These are phyloP conservation scores for Oldenlandia corymbosa DNA, from an alignment of 257 asterid genomes.

Conservation along the genomic window DNA sequence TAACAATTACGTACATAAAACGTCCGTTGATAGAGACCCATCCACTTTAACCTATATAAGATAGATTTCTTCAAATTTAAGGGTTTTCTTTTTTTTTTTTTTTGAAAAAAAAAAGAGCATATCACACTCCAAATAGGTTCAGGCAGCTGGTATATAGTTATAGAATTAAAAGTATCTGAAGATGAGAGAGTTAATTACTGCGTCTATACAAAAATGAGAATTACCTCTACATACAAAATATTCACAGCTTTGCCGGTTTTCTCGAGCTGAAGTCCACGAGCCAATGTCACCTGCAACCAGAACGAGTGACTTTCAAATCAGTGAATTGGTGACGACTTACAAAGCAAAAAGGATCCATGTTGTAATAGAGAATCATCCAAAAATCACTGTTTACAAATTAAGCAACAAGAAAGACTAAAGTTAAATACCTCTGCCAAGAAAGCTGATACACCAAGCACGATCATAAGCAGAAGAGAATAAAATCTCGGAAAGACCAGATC, in stretches of 20 bases:
- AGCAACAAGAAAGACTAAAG: constrained; percentile 2
- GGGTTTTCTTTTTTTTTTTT: too few species aligned
- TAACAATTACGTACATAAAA: too few species aligned
- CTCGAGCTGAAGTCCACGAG: constrained; percentile 45
- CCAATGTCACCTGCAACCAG: constrained; percentile 29
- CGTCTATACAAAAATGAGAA: neutral
- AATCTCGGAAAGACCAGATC: constrained; percentile 30
- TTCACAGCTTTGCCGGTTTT: constrained; percentile 35
- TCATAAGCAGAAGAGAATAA: constrained; percentile 26
- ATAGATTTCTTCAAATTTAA: neutral
- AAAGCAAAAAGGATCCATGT: neutral
- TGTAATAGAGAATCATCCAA: too few species aligned
- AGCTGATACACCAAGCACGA: constrained; percentile 31
- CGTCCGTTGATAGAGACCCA: neutral
- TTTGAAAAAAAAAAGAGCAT: too few species aligned
- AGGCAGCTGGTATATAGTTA: neutral
- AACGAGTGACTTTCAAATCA: neutral
- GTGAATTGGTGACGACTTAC: neutral
- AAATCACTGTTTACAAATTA: neutral
- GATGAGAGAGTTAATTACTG: neutral
- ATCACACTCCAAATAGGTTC: neutral
- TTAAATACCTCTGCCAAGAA: constrained; percentile 37
- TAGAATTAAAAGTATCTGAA: neutral
- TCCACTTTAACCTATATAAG: neutral
- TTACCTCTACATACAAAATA: constrained; percentile 34